A percentile compares a stretch with the other conserved stretches of the same genome.
Conservation (phyloP, 148 eudicot species). For the Camellia granthamiana region DNA sequence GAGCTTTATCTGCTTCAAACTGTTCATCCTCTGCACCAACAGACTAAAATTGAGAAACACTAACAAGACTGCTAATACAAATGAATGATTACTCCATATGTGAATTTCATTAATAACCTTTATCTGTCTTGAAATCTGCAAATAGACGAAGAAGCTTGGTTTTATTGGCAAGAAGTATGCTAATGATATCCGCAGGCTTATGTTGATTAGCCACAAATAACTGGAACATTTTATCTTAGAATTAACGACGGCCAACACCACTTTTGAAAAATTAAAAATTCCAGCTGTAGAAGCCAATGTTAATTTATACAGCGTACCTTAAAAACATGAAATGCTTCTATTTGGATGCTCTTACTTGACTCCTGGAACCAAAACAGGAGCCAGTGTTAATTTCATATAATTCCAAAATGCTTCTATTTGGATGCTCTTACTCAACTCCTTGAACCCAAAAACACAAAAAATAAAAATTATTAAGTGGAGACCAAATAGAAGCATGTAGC, state of each 20-base stretch:
- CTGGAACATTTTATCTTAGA: slow-evolving; percentile 26
- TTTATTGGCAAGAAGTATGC: slow-evolving; percentile 57
- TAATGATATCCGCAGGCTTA: slow-evolving; percentile 63
- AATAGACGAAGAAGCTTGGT: slow-evolving; percentile 76
- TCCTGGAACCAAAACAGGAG: slow-evolving; percentile 39
- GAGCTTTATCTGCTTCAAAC: slow-evolving; percentile 63
- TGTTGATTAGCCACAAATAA: slow-evolving; percentile 73
- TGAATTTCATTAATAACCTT: slow-evolving; percentile 39
- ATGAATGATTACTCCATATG: background rate
- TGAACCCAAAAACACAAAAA: background rate
- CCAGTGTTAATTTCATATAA: too few relatives aligned
- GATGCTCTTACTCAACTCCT: slow-evolving; percentile 79
- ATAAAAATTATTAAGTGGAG: background rate
- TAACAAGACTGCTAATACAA: slow-evolving; percentile 1
- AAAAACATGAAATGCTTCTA: slow-evolving; percentile 80
- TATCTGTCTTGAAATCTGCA: slow-evolving; percentile 61
- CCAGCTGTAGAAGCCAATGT: background rate
- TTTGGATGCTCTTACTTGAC: slow-evolving; percentile 67
- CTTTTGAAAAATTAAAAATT: background rate
- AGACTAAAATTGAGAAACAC: background rate
- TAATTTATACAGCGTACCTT: slow-evolving; percentile 37
- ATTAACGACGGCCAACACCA: background rate
- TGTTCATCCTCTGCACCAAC: slow-evolving; percentile 58
- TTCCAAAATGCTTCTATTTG: slow-evolving; percentile 62
- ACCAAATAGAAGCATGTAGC: background rate